A percentile compares a stretch with the other conserved stretches of the same genome.
Conservation (phyloP, 345 rosid genomes). For the Brassica incana region DNA sequence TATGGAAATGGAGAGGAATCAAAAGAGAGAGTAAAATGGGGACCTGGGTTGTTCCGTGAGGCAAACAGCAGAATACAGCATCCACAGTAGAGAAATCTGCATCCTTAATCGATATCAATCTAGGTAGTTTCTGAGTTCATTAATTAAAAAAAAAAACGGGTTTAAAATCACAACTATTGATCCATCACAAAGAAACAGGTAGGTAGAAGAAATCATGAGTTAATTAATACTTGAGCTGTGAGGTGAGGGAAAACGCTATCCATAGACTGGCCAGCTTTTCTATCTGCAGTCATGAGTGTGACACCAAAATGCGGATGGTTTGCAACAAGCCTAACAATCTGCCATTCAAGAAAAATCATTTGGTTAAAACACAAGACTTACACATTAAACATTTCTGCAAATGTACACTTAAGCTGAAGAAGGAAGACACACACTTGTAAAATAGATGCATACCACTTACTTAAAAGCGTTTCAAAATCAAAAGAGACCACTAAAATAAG, state of each 20-base stretch:
- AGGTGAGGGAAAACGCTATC: conserved; percentile 87
- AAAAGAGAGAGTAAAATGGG: neutral
- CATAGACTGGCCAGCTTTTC: conserved; percentile 96
- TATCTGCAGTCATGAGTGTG: conserved; percentile 90
- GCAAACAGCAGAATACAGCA: conserved; percentile 95
- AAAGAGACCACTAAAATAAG: neutral
- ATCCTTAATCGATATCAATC: conserved; percentile 68
- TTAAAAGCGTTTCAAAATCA: neutral
- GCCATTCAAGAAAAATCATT: conserved; percentile 24
- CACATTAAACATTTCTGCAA: neutral
- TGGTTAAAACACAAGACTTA: neutral
- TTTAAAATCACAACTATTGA: neutral
- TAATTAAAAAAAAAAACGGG: neutral
- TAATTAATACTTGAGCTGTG: conserved; percentile 53
- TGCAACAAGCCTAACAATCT: conserved; percentile 77
- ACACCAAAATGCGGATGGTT: conserved; percentile 76
- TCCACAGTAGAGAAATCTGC: conserved; percentile 81
- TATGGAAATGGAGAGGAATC: neutral
- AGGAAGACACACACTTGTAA: conserved; percentile 7
- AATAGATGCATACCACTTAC: neutral
- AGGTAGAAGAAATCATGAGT: neutral
- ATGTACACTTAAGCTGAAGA: neutral
- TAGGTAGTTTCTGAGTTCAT: conserved; percentile 68
- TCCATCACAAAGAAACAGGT: neutral
- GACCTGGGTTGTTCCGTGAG: conserved; percentile 98